Evolutionary conservation across 108 stramenopile species (phyloP).

Genomic region (Cyclostephanos tholiformis): DNA sequence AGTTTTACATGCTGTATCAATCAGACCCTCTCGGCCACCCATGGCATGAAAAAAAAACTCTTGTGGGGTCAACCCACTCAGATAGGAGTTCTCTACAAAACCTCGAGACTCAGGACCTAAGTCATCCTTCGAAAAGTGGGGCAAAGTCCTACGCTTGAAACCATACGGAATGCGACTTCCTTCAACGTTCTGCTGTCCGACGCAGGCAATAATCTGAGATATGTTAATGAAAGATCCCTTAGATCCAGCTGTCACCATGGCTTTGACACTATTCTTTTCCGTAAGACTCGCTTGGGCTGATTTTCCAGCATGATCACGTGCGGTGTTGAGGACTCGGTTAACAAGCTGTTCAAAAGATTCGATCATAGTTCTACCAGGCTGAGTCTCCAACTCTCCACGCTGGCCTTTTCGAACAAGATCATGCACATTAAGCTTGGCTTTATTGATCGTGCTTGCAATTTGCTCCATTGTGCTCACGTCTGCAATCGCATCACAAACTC

Average conservation of each 20-base stretch:
- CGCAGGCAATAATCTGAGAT: slow-evolving; percentile 99
- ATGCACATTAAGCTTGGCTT: slow-evolving; percentile 94
- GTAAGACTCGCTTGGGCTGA: slow-evolving; percentile 89
- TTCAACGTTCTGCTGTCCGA: slow-evolving; percentile 99
- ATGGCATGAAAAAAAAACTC: slow-evolving; percentile 99
- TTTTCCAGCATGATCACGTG: slow-evolving; percentile 96
- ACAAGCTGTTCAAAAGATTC: slow-evolving; percentile 97
- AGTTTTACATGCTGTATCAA: slow-evolving; percentile 99
- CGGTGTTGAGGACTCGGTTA: slow-evolving; percentile 96
- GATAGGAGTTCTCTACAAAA: slow-evolving; percentile 99
- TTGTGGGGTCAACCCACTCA: slow-evolving; percentile 96
- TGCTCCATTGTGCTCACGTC: slow-evolving; percentile 93
- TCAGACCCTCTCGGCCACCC: slow-evolving; percentile 98
- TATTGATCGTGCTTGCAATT: slow-evolving; percentile 95
- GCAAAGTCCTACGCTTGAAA: slow-evolving; percentile 95
- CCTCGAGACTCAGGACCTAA: slow-evolving; percentile 97
- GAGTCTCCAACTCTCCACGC: slow-evolving; percentile 92
- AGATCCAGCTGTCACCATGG: slow-evolving; percentile 97
- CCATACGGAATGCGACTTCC: slow-evolving; percentile 99
- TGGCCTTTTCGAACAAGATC: slow-evolving; percentile 97
- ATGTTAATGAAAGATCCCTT: slow-evolving; percentile 99
- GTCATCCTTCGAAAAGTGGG: slow-evolving; percentile 99
- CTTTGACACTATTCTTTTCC: slow-evolving; percentile 96
- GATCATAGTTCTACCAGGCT: slow-evolving; percentile 98
- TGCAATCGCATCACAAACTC: slow-evolving; percentile 97